These are phyloP conservation scores for Aspergillus flavus DNA, from an alignment of 2,329 filamentous ascomycete species.

Conservation along the genomic window DNA sequence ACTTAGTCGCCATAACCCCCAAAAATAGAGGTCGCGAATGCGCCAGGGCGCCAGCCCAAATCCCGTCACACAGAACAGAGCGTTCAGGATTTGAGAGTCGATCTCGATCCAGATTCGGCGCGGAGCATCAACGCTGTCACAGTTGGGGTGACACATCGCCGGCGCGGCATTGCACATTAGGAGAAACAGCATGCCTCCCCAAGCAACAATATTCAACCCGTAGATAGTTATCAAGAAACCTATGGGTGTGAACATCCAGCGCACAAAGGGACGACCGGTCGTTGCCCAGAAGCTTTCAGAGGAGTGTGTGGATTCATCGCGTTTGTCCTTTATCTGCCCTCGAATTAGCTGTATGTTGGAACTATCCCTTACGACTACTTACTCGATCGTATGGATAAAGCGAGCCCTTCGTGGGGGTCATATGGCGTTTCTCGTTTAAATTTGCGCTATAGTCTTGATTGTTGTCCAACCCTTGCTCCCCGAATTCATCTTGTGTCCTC, in stretches of 20 bases:
- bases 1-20: conserved; percentile 64
- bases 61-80: conserved; percentile 82
- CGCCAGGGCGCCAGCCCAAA: conserved; percentile 86
- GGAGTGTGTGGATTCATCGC: neutral
- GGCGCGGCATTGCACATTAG: conserved; percentile 73
- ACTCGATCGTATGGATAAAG: neutral
- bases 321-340: neutral
- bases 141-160: conserved; percentile 58
- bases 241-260: conserved; percentile 71
- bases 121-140: conserved; percentile 73
- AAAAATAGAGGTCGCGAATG: conserved; percentile 75
- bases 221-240: conserved; percentile 80
- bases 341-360: neutral
- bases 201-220: conserved; percentile 79
- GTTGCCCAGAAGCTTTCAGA: neutral
- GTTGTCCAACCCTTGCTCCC: neutral
- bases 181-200: conserved; percentile 90
- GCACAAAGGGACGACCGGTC: neutral
- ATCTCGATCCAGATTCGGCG: conserved; percentile 84
- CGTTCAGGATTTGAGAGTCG: conserved; percentile 81
- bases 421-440: neutral
- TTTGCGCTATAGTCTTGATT: neutral
- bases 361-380: no score
- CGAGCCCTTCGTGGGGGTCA: neutral
- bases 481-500: neutral